Base-by-base conservation (phyloP, 148 eudicot genomes). In the Simmondsia chinensis region DNA sequence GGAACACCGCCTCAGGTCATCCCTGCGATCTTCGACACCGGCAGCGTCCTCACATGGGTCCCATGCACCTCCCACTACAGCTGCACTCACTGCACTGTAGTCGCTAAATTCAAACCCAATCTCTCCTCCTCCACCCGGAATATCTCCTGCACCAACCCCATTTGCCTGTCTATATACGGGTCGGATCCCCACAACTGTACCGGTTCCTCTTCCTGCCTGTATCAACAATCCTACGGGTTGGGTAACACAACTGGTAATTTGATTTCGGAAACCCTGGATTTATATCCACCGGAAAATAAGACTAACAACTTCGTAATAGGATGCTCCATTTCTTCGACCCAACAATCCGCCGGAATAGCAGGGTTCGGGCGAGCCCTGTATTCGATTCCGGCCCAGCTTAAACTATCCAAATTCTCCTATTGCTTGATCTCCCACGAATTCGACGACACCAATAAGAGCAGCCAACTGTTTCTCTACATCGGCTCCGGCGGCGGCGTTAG, bases 1-100 rank as follows among this genome's bases (percentile, higher is more conserved):
- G 85, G 85, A 16, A 78, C 80, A 2, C 85, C 85, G n/a, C 54
- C 77, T 0, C 85, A 78, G 22, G 32, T 69, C 5, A 46, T 73
- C 0, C 69, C 70, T 0, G 43, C 70, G 25, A 28, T 78, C 9
- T 46, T 78, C 57, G 85, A 78, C 59, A 78, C 85, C 0, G 85
- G 85, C 3, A 78, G 80, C 24, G 61, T 57, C 58, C 46, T 78
- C 4, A 58, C 57, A 9, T 78, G 85, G 85, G 60, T 73, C 55
- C 85, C 85, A 3, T 78, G 85, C 33, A 78, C 85, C 2, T 57
- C 26, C 6, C 34, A 50, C 3, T 78, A 78, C 21, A 2, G 22
- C 2, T 78, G 85, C 47, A 48, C 32, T n/a, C 65, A 65, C 9
- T 78, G 85, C 48, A 32, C 73, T 0, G 53, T 54, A 25, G 39